These are phyloP conservation scores for Chondrostereum purpureum DNA, from an alignment of 1,284 basidiomycete species.

Conservation along the genomic window DNA sequence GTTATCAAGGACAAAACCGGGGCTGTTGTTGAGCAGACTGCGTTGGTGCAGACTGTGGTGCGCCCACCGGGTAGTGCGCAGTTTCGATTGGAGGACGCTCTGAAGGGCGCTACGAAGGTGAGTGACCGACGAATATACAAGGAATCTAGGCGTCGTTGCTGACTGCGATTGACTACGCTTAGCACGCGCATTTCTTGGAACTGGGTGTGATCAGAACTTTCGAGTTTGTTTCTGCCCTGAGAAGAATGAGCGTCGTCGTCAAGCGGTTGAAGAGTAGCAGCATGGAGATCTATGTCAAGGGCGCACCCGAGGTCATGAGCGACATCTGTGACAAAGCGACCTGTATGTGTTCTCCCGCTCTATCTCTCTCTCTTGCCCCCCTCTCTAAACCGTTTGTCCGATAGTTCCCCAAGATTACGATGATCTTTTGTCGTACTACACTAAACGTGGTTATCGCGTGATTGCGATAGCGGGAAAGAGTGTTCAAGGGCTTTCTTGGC, in stretches of 20 bases:
- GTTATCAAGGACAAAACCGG: constrained; percentile 62
- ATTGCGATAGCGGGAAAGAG: constrained; percentile 98
- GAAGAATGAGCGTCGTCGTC: constrained; percentile 97
- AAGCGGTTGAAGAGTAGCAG: constrained; percentile 89
- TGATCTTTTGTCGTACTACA: constrained; percentile 95
- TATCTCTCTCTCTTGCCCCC: constrained; percentile 6
- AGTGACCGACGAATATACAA: constrained; percentile 14
- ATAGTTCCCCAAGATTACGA: constrained; percentile 95
- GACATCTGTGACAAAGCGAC: constrained; percentile 91
- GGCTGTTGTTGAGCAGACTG: constrained; percentile 70
- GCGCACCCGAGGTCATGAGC: constrained; percentile 95
- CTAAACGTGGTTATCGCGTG: constrained; percentile 94
- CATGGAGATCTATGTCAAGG: constrained; percentile 99
- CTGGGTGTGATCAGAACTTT: constrained; percentile 94
- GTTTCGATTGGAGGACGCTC: constrained; percentile 89
- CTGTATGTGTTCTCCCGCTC: constrained; percentile 47
- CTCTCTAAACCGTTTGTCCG: constrained; percentile 3
- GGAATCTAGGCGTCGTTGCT: background rate
- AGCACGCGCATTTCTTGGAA: constrained; percentile 95
- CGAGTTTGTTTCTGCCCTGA: constrained; percentile 91
- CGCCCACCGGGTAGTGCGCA: constrained; percentile 87
- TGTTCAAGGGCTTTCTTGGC: constrained; percentile 91
- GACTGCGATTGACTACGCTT: constrained; percentile 8
- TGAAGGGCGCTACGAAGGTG: constrained; percentile 76
- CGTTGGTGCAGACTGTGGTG: constrained; percentile 95